Percentiles rank a stretch among this genome's conserved stretches.
phyloP scores from a whole-genome alignment of 352 stramenopile genomes.

The Pythium aquatile region DNA sequence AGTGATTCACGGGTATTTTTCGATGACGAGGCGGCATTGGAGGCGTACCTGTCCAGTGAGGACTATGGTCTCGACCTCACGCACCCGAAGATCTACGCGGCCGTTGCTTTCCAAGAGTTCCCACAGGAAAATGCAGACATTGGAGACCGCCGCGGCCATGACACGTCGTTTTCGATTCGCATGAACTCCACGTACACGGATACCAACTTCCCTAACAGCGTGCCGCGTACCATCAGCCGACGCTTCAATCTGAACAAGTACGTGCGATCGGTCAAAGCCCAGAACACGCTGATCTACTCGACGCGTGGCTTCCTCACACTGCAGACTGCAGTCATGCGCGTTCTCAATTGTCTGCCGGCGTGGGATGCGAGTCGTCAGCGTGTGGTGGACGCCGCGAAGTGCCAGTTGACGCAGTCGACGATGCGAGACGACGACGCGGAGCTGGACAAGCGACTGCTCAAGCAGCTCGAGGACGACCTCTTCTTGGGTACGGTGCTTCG shows the following conservation, averaged over 20 bases:
- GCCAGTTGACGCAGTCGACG: conserved; percentile 42
- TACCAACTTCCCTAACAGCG: conserved; percentile 32
- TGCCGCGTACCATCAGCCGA: conserved; percentile 41
- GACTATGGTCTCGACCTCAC: conserved; percentile 47
- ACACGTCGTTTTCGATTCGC: conserved; percentile 61
- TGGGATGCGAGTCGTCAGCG: conserved; percentile 45
- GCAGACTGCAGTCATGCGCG: conserved; percentile 60
- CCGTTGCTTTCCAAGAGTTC: conserved; percentile 59
- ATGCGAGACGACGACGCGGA: conserved; percentile 16
- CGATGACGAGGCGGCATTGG: conserved; percentile 44
- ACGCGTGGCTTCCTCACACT: conserved; percentile 71
- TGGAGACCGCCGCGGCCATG: conserved; percentile 33
- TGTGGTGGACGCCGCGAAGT: conserved; percentile 28
- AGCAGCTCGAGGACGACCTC: conserved; percentile 50
- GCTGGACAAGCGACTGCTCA: conserved; percentile 40
- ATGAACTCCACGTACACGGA: conserved; percentile 59
- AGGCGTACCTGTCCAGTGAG: conserved; percentile 49
- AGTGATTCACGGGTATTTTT: conserved; percentile 60
- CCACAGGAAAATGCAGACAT: conserved; percentile 33
- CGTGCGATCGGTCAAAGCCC: conserved; percentile 24
- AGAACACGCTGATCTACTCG: conserved; percentile 43
- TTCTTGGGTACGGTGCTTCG: conserved; percentile 45
- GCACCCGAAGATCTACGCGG: conserved; percentile 65
- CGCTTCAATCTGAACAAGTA: conserved; percentile 23
- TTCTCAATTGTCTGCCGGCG: conserved; percentile 62